phyloP scores from a whole-genome alignment of 202 grass and related monocot species.

The Carex sylvatica region DNA sequence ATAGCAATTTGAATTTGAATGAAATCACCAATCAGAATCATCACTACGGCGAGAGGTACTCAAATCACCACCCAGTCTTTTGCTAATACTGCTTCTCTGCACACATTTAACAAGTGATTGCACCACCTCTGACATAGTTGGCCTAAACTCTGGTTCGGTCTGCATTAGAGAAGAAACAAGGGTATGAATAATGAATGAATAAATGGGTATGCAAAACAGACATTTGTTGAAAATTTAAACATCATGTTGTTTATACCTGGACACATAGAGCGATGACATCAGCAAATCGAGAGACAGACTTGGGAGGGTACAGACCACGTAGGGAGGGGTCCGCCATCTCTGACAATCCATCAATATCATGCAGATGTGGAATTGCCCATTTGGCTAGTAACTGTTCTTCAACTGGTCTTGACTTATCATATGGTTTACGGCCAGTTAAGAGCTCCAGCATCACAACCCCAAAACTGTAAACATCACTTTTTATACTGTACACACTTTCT shows the following conservation, averaged over 20 bases:
- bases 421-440: constrained; percentile 73
- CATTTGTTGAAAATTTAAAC: too few relatives aligned
- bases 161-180: constrained; percentile 33
- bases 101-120: constrained; percentile 53
- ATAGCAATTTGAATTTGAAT: background rate
- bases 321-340: constrained; percentile 75
- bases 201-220: too few relatives aligned
- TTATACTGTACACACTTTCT: constrained; percentile 66
- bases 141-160: constrained; percentile 64
- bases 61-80: constrained; percentile 30
- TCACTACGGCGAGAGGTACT: constrained; percentile 52
- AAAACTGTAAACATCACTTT: constrained; percentile 88
- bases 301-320: constrained; percentile 78
- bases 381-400: constrained; percentile 64
- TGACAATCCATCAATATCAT: constrained; percentile 56
- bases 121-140: constrained; percentile 78
- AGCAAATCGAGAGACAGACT: constrained; percentile 68
- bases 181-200: too few relatives aligned
- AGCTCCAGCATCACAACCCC: constrained; percentile 89
- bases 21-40: constrained; percentile 61
- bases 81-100: constrained; percentile 51
- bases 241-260: constrained; percentile 53
- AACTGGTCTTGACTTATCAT: constrained; percentile 66
- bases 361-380: constrained; percentile 63
- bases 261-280: constrained; percentile 62